phyloP scores from a whole-genome alignment of 768 basidiomycete species.

The Rubroboletus pulcherrimus region DNA sequence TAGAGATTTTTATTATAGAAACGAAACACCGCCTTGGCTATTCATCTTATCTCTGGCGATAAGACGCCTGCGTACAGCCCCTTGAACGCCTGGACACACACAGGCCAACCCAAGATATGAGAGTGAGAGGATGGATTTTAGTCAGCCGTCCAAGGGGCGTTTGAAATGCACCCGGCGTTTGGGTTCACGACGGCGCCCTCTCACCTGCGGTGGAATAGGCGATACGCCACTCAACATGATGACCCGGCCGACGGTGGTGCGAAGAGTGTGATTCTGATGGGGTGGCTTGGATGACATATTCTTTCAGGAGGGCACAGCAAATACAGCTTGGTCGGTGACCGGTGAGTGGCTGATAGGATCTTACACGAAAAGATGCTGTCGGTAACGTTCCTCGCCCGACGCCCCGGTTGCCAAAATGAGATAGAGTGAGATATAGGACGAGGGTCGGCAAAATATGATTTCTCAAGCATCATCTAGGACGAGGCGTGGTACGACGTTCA shows the following conservation, averaged over 20 bases:
- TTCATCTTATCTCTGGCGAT: conserved; percentile 2
- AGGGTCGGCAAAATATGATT: neutral
- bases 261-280: neutral
- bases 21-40: neutral
- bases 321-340: conserved; percentile 5
- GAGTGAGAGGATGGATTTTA: neutral
- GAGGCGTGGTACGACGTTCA: conserved; percentile 92
- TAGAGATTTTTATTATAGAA: too few relatives aligned
- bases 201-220: conserved; percentile 5
- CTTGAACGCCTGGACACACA: neutral
- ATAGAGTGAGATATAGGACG: neutral
- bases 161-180: neutral
- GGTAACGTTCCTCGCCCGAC: conserved; percentile 3
- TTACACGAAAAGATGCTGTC: neutral
- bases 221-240: conserved; percentile 6
- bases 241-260: conserved; percentile 11
- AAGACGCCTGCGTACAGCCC: neutral
- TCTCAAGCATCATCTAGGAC: conserved; percentile 74
- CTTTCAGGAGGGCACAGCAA: conserved; percentile 6
- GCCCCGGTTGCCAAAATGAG: conserved; percentile 2
- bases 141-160: neutral
- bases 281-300: neutral
- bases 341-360: conserved; percentile 1
- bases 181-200: neutral
- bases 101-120: neutral